A percentile compares a stretch with the other conserved stretches of the same genome.
Conservation (phyloP, 2,329 filamentous ascomycete species). For the Myrmaecium sp. region DNA sequence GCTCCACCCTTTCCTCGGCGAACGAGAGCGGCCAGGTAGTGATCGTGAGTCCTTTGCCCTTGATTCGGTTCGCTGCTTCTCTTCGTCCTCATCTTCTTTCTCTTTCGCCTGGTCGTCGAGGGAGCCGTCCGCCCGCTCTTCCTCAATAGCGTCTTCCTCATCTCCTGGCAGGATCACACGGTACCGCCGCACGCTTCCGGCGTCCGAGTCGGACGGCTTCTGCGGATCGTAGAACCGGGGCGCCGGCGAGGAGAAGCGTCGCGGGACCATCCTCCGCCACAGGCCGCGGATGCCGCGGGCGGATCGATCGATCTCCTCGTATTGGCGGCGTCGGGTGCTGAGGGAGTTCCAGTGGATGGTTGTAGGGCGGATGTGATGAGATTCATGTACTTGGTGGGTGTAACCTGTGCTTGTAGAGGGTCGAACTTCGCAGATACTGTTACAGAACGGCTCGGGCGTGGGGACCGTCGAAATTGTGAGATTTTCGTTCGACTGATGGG, state of each 20-base stretch:
- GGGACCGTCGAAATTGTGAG: not conserved
- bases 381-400: not conserved
- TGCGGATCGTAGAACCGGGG: constrained; percentile 19
- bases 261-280: constrained; percentile 14
- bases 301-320: constrained; percentile 20
- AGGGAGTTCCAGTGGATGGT: constrained; percentile 22
- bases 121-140: no score
- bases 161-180: constrained; percentile 14
- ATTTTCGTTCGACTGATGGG: not conserved
- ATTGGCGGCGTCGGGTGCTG: constrained; percentile 16
- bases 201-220: constrained; percentile 13
- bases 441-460: constrained; percentile 1
- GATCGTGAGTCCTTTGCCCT: no score
- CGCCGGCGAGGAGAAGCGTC: constrained; percentile 15
- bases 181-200: constrained; percentile 20
- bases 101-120: not conserved
- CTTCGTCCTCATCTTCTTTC: no score
- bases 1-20: no score
- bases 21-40: no score
- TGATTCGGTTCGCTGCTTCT: no score
- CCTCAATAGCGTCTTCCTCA: constrained; percentile 8
- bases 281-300: constrained; percentile 20
- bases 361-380: constrained; percentile 9
- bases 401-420: not conserved
- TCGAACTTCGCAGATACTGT: not conserved